phyloP scores from a whole-genome alignment of 768 basidiomycete genomes.

The Royoungia palumana region DNA sequence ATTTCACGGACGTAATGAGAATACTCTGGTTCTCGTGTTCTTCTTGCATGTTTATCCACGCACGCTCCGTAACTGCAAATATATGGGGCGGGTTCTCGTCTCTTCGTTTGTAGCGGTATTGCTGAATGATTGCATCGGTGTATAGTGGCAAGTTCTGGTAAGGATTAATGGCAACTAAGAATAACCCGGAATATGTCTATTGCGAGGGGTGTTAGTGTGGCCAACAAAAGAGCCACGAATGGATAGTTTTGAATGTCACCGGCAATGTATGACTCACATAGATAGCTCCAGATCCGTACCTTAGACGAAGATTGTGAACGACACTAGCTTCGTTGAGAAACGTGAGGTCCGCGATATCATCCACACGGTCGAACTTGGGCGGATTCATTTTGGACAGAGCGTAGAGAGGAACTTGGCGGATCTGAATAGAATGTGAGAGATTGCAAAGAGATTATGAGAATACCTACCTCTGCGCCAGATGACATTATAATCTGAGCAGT shows the following conservation, averaged over 20 bases:
- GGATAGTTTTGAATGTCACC: background rate
- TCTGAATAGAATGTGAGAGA: slow-evolving; percentile 34
- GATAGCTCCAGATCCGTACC: slow-evolving; percentile 89
- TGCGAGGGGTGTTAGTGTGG: slow-evolving; percentile 12
- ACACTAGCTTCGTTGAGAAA: slow-evolving; percentile 98
- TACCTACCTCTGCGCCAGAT: slow-evolving; percentile 71
- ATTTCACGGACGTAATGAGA: slow-evolving; percentile 80
- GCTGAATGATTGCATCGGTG: slow-evolving; percentile 80
- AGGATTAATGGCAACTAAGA: slow-evolving; percentile 97
- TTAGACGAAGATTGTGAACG: slow-evolving; percentile 91
- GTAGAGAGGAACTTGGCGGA: slow-evolving; percentile 70
- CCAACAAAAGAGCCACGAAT: background rate
- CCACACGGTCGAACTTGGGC: slow-evolving; percentile 95
- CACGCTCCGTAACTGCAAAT: slow-evolving; percentile 94
- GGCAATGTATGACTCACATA: slow-evolving; percentile 58
- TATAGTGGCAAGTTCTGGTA: slow-evolving; percentile 92
- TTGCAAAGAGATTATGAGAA: background rate
- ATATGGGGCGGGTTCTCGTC: slow-evolving; percentile 96
- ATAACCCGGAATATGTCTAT: slow-evolving; percentile 92
- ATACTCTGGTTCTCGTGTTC: slow-evolving; percentile 98
- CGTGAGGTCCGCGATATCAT: slow-evolving; percentile 97
- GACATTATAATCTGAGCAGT: slow-evolving; percentile 82
- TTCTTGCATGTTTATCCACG: slow-evolving; percentile 98
- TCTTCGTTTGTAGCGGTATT: slow-evolving; percentile 85
- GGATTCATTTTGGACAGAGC: slow-evolving; percentile 95